phyloP scores from a whole-genome alignment of 805 yeast genomes.

The Nakazawaea wickerhamii region DNA sequence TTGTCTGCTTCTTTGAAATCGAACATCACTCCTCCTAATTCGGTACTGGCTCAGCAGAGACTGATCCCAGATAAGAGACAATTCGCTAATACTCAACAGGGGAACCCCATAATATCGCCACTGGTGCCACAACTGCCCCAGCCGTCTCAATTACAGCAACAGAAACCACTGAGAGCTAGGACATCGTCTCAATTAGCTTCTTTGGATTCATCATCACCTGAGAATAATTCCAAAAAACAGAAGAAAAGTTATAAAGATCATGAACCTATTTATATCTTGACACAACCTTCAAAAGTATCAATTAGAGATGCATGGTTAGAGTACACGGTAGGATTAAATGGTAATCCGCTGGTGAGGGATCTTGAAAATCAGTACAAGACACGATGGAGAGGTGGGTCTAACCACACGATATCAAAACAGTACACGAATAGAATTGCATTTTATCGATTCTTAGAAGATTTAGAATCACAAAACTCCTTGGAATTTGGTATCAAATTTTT shows the following conservation, averaged over 20 bases:
- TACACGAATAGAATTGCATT: slow-evolving; percentile 16
- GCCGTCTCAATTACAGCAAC: neutral
- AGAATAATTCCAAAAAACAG: slow-evolving; percentile 19
- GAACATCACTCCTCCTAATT: slow-evolving; percentile 15
- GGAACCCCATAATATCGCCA: slow-evolving; percentile 14
- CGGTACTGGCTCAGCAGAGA: slow-evolving; percentile 13
- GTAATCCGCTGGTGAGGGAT: slow-evolving; percentile 33
- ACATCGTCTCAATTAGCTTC: slow-evolving; percentile 9
- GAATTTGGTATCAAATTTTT: slow-evolving; percentile 13
- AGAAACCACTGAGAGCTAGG: slow-evolving; percentile 2
- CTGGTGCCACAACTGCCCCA: slow-evolving; percentile 11
- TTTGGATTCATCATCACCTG: slow-evolving; percentile 15
- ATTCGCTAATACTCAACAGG: too few relatives aligned
- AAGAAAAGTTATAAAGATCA: slow-evolving; percentile 14
- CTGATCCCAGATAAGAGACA: slow-evolving; percentile 7
- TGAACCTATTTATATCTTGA: slow-evolving; percentile 16
- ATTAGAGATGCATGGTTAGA: slow-evolving; percentile 23
- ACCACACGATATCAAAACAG: slow-evolving; percentile 26
- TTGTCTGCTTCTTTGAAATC: slow-evolving; percentile 17
- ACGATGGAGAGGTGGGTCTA: slow-evolving; percentile 33
- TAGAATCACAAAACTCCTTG: slow-evolving; percentile 8
- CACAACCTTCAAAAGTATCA: slow-evolving; percentile 12
- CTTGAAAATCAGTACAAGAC: slow-evolving; percentile 36
- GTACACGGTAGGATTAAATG: slow-evolving; percentile 34
- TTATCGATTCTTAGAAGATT: slow-evolving; percentile 10